Base-by-base conservation (phyloP, 2,329 filamentous ascomycete species). In the Emergomyces orientalis region DNA sequence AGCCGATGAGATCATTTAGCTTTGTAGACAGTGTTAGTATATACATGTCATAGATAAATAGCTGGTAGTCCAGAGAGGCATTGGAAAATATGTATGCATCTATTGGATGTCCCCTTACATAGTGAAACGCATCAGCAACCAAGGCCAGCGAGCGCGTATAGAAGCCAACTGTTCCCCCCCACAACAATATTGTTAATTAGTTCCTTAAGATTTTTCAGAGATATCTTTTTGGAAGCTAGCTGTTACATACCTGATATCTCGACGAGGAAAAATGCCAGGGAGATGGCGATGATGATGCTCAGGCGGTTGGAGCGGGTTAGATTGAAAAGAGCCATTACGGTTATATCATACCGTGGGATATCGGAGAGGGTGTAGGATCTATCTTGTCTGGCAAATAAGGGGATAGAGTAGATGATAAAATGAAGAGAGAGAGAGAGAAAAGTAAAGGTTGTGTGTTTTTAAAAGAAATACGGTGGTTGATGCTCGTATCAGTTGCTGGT, bases 81-180 rank as follows among this genome's bases (percentile, higher is more conserved):
- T 37, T 52, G 17, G 39, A 30, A 56, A 59, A 45, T 14, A n/a
- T 14, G 25, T 32, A 54, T 54, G 19, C 19, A 17, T n/a, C 6
- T 14, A 54, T 54, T 19, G 17, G 4, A 39, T 49, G 25, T 19
- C 64, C 54, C 70, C 82, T 63, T 76, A 88, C 86, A 71, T 90
- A 90, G 71, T 91, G 89, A 68, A 91, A 91, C 0, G 89, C 87
- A 78, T 91, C 89, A 41, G 89, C 88, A 39, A 91, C 78, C 3
- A 92, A 77, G 0, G 88, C 88, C 13, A 91, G 78, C 0, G 88
- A 91, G 59, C 80, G 80, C 0, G 88, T 91, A 65, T 85, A 85
- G 69, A 89, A 87, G 2, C 87, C 87, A 64, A 88, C 84, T 84
- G 65, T 49, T 30, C 13, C 25, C 41, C 22, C 41, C 41, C 41